phyloP scores from a whole-genome alignment of 139 green algal genomes.

The Chlorella sp. region DNA sequence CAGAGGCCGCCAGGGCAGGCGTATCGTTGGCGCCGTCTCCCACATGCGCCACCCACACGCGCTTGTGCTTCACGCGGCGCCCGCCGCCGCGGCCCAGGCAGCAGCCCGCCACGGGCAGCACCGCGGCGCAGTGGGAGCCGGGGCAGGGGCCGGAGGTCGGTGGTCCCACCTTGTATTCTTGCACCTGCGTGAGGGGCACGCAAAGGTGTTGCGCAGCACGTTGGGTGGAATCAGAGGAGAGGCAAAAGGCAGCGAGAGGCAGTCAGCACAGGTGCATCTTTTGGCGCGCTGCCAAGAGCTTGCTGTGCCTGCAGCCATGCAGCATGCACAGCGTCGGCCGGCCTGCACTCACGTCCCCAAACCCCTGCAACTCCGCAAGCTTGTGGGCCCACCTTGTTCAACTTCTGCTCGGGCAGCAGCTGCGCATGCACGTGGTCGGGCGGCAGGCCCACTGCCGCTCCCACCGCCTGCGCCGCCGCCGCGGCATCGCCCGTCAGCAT shows the following conservation, averaged over 20 bases:
- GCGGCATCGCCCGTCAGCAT: conserved; percentile 81
- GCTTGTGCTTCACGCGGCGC: too few relatives aligned
- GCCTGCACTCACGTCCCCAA: too few relatives aligned
- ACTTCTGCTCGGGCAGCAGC: conserved; percentile 72
- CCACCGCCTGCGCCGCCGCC: conserved; percentile 65
- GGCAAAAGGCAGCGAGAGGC: too few relatives aligned
- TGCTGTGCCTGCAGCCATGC: too few relatives aligned
- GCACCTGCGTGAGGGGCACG: background rate
- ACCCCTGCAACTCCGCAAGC: too few relatives aligned
- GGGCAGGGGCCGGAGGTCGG: background rate
- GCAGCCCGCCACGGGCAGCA: conserved; percentile 11
- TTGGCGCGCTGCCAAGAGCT: too few relatives aligned
- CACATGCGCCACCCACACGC: conserved; percentile 90
- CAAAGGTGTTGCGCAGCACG: too few relatives aligned
- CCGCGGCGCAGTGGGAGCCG: conserved; percentile 3
- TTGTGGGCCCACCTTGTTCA: conserved; percentile 32
- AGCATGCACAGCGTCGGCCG: too few relatives aligned
- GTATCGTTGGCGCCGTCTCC: conserved; percentile 98
- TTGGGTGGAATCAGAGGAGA: too few relatives aligned
- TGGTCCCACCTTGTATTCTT: background rate
- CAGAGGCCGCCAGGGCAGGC: conserved; percentile 92
- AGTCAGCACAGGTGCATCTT: too few relatives aligned
- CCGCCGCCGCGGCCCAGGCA: background rate
- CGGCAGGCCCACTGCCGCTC: conserved; percentile 68
- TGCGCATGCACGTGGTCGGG: conserved; percentile 57